Base-by-base conservation (phyloP, 2,329 filamentous ascomycete species). In the Alternaria longipes region DNA sequence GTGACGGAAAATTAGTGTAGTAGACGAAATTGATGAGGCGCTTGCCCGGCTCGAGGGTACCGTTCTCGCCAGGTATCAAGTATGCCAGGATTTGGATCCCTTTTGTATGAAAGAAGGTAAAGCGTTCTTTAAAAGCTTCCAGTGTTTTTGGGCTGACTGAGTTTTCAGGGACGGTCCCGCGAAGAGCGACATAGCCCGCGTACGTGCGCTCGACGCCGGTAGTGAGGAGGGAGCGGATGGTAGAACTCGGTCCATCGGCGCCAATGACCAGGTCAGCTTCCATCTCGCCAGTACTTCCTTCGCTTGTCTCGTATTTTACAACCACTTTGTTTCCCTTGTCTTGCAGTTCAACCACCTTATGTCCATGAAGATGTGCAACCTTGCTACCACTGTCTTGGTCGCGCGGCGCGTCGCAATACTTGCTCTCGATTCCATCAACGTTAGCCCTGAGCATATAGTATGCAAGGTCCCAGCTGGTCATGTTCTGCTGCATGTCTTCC, bases 21-120 rank as follows among this genome's bases (percentile, higher is more conserved):
- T 81, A 84, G 1, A 84, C 80, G 62, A 78, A 84, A 59, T 84
- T 84, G 63, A 84, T 74, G 4, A 82, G 76, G 11, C 81, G 78
- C 24, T 81, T 67, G 5, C 80, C 81, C 0, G 74, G 68, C 32
- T 74, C 69, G 5, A 81, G 72, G 1, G 72, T 74, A 2, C 82
- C 82, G 28, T 80, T 69, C 14, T 77, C 71, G 1, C 80, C 79
- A 0, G 82, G 83, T n/a, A 85, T 83, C 5, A 80, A 68, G 62
- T 84, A 84, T 12, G 76, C 79, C 1, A 81, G 70, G 20, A 79
- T 76, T 51, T 81, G 79, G 1, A 78, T 71, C 14, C 78, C 79
- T 8, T 62, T 50, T 0, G 70, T 54, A 52, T 81, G 79, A 66
- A 76, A 81, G 66, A 82, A 82, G 1, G 78, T 78, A 54, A 82